phyloP scores from a whole-genome alignment of 2,329 filamentous ascomycete genomes.

The Penicillium oxalicum region DNA sequence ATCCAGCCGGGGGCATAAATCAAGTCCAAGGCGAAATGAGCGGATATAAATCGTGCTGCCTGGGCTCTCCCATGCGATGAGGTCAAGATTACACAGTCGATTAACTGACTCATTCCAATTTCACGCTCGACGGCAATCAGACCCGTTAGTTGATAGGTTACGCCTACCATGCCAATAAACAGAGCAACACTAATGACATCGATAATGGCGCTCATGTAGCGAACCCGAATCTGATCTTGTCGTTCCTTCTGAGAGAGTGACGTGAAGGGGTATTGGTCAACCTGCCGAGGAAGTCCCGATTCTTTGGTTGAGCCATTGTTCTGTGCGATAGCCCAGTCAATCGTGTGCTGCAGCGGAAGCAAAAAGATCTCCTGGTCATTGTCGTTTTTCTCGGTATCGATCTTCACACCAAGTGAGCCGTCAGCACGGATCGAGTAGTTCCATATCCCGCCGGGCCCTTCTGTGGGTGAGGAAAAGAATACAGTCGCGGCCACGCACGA shows the following conservation, averaged over 20 bases:
- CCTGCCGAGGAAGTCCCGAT: conserved; percentile 16
- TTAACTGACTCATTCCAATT: conserved; percentile 76
- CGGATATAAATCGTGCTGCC: conserved; percentile 67
- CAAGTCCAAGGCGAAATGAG: conserved; percentile 72
- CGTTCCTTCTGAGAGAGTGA: conserved; percentile 63
- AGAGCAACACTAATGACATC: conserved; percentile 73
- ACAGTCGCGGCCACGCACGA: conserved; percentile 67
- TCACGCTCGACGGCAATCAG: conserved; percentile 82
- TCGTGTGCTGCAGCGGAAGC: conserved; percentile 70
- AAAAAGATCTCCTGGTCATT: conserved; percentile 75
- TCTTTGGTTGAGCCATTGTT: conserved; percentile 43
- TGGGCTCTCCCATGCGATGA: conserved; percentile 68
- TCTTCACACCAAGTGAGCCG: conserved; percentile 58
- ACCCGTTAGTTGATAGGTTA: conserved; percentile 81
- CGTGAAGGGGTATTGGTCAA: conserved; percentile 71
- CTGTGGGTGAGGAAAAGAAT: conserved; percentile 67
- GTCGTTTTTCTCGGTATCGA: conserved; percentile 57
- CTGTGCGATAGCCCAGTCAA: conserved; percentile 66
- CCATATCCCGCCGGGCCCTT: conserved; percentile 64
- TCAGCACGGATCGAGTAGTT: conserved; percentile 82
- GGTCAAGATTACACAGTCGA: conserved; percentile 88
- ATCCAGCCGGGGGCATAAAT: conserved; percentile 82
- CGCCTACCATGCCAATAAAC: conserved; percentile 70
- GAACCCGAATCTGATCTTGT: conserved; percentile 56
- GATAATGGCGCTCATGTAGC: conserved; percentile 68